A percentile compares a stretch with the other conserved stretches of the same genome.
Conservation (phyloP, 1,139 yeast species). For the Candida albicans region DNA sequence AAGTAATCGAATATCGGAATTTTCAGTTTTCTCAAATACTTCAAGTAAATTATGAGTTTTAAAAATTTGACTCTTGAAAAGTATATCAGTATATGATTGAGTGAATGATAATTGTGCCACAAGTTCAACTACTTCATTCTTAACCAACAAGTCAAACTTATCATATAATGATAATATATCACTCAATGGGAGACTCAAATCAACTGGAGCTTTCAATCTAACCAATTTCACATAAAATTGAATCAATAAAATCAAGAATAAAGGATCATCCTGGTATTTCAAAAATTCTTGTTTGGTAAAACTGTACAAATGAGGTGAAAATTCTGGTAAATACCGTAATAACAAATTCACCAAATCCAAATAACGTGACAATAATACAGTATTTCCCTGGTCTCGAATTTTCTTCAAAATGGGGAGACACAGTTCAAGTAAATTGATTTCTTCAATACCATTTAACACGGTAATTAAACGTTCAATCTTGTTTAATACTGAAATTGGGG, state of each 20-base stretch:
- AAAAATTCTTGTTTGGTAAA: constrained; percentile 17
- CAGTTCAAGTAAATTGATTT: constrained; percentile 11
- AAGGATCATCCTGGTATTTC: constrained; percentile 24
- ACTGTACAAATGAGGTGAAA: constrained; percentile 11
- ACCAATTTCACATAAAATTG: constrained; percentile 30
- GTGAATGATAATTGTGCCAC: constrained; percentile 12
- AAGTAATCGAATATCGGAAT: constrained; percentile 23
- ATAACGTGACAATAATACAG: constrained; percentile 24
- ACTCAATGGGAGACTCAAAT: constrained; percentile 17
- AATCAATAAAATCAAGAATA: constrained; percentile 26
- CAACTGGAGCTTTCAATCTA: constrained; percentile 5
- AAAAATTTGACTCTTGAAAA: constrained; percentile 18
- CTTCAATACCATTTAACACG: constrained; percentile 8
- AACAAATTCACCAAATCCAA: constrained; percentile 20
- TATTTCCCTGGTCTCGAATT: constrained; percentile 14
- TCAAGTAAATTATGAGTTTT: constrained; percentile 22
- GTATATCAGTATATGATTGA: constrained; percentile 10
- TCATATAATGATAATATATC: constrained; percentile 14
- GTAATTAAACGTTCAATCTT: constrained; percentile 22
- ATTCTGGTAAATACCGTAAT: constrained; percentile 10
- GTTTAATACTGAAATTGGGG: constrained; percentile 17
- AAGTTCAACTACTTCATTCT: constrained; percentile 11
- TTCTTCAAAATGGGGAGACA: constrained; percentile 4
- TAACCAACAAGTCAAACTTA: constrained; percentile 14
- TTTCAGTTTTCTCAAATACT: constrained; percentile 17